phyloP scores from a whole-genome alignment of 192 early-diverging fungal genomes.

The Backusella circina region DNA sequence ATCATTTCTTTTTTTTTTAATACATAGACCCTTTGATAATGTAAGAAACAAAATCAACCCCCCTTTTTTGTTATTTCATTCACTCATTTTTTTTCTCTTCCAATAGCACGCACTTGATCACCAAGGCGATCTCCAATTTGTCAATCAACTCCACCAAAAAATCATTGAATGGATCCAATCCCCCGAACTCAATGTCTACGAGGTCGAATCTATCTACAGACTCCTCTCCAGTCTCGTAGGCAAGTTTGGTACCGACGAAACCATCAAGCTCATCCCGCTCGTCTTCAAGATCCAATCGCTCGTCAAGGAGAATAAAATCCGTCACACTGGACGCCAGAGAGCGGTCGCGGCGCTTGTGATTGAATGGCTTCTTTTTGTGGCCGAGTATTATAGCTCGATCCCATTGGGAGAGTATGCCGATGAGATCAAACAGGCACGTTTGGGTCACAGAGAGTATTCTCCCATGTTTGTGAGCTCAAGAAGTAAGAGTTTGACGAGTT shows the following conservation, averaged over 20 bases:
- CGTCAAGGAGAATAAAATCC: not conserved
- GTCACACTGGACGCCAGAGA: not conserved
- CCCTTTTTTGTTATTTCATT: not conserved
- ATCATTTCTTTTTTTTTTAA: not conserved
- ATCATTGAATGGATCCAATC: constrained; percentile 18
- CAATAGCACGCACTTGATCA: not conserved
- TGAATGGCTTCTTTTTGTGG: constrained; percentile 9
- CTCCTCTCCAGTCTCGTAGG: not conserved
- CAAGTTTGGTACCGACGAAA: constrained; percentile 16
- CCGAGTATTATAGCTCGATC: not conserved
- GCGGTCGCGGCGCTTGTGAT: not conserved
- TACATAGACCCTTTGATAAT: not conserved
- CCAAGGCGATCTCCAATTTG: constrained; percentile 11
- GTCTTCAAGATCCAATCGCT: constrained; percentile 22
- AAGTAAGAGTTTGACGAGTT: not conserved
- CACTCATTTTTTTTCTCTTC: not conserved
- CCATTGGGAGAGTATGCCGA: not conserved
- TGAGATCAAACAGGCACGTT: not conserved
- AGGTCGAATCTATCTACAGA: constrained; percentile 5
- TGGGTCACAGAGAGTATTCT: not conserved
- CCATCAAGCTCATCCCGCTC: constrained; percentile 19
- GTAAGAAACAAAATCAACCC: not conserved
- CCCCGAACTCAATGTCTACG: not conserved
- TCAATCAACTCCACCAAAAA: constrained; percentile 11
- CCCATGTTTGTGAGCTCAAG: not conserved